Evolutionary conservation across 148 eudicot species (phyloP).

Genomic region (Rhododendron simsii): DNA sequence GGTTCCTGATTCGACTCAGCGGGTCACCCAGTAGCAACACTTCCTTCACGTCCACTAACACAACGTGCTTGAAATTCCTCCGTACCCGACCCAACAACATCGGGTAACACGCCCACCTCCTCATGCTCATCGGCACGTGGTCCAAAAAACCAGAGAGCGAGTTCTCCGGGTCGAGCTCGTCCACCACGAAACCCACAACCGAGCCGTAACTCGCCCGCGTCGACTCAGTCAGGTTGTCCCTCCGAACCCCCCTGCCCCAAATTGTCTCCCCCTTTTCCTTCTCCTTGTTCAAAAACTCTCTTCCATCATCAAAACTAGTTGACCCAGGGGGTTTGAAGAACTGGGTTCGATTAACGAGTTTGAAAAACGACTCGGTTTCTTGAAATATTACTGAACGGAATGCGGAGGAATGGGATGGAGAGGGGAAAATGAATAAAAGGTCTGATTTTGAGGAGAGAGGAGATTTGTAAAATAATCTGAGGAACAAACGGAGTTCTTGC

Average conservation of each 20-base stretch:
- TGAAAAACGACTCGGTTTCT: slow-evolving; percentile 44
- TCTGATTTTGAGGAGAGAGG: slow-evolving; percentile 47
- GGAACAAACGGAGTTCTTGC: slow-evolving; percentile 32
- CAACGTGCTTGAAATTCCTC: slow-evolving; percentile 55
- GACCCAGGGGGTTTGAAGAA: not conserved
- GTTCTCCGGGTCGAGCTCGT: slow-evolving; percentile 83
- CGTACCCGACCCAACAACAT: slow-evolving; percentile 76
- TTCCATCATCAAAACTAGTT: slow-evolving; percentile 21
- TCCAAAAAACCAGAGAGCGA: slow-evolving; percentile 69
- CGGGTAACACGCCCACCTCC: slow-evolving; percentile 84
- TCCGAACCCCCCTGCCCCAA: slow-evolving; percentile 49
- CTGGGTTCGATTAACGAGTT: slow-evolving; percentile 19
- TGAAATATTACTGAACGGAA: slow-evolving; percentile 21
- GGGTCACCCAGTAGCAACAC: slow-evolving; percentile 56
- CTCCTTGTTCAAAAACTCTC: slow-evolving; percentile 37
- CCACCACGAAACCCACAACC: slow-evolving; percentile 57
- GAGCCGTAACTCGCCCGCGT: slow-evolving; percentile 69
- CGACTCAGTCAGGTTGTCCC: slow-evolving; percentile 28
- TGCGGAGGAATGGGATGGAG: slow-evolving; percentile 12
- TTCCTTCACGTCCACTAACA: slow-evolving; percentile 49
- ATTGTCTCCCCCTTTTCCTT: slow-evolving; percentile 32
- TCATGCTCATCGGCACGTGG: slow-evolving; percentile 53
- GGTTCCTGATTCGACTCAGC: slow-evolving; percentile 42
- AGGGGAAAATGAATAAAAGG: slow-evolving; percentile 38
- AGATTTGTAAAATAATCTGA: slow-evolving; percentile 36